Conservation (phyloP, 257 asterid species). For the Pogostemon cablin region DNA sequence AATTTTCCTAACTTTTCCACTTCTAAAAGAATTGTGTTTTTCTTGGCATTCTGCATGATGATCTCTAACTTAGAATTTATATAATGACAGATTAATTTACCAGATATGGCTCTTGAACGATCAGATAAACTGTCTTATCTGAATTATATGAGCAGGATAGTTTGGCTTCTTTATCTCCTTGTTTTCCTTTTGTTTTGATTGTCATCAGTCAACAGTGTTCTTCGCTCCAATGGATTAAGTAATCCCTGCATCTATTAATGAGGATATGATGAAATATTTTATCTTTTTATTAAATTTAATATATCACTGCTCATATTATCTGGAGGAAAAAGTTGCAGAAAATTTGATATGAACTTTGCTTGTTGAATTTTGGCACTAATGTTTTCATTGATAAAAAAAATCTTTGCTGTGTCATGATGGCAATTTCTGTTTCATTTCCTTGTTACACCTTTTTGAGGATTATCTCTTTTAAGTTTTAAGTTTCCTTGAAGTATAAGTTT, state of each 20-base stretch:
- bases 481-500: slow-evolving; percentile 5
- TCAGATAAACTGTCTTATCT: slow-evolving; percentile 2
- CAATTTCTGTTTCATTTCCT: not conserved
- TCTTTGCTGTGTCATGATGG: slow-evolving; percentile 1
- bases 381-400: not conserved
- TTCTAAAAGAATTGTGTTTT: not conserved
- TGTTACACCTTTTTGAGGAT: not conserved
- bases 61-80: not conserved
- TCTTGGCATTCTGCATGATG: slow-evolving; percentile 21
- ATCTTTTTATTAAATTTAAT: slow-evolving; percentile 11
- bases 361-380: slow-evolving; percentile 3
- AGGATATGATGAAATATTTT: slow-evolving; percentile 11
- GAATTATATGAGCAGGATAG: no score
- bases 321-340: not conserved
- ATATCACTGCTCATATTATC: not conserved
- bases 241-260: not conserved
- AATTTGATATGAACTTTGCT: not conserved
- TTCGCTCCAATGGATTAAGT: slow-evolving; percentile 15
- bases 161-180: not conserved
- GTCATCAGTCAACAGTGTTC: not conserved
- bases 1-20: no score
- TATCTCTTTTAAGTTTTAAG: not conserved
- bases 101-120: not conserved
- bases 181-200: slow-evolving; percentile 8
- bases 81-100: slow-evolving; percentile 3